Percentiles rank a stretch among this genome's conserved stretches.
Evolutionary conservation across 805 yeast genomes (phyloP).

Genomic region (Sugiyamaella boreocaroliniensis): DNA sequence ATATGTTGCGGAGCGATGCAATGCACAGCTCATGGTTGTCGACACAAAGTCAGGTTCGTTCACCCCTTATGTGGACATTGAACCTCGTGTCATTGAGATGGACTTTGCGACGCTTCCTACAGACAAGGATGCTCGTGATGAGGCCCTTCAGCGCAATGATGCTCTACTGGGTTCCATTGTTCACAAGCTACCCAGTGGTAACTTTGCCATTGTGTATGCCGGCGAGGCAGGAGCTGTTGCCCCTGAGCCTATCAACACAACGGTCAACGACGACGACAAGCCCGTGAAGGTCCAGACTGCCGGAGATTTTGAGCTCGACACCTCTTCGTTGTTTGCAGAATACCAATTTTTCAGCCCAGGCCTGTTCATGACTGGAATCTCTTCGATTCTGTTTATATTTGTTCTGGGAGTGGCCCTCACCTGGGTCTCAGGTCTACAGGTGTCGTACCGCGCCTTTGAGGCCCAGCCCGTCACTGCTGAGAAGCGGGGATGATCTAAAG

Average conservation of each 20-base stretch:
- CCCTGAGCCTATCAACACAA: slow-evolving; percentile 5
- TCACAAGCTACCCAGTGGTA: slow-evolving; percentile 28
- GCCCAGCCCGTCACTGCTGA: slow-evolving; percentile 8
- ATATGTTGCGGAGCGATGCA: slow-evolving; percentile 44
- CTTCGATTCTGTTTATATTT: slow-evolving; percentile 51
- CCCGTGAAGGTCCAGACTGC: slow-evolving; percentile 1
- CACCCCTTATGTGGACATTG: slow-evolving; percentile 55
- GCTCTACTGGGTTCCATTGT: slow-evolving; percentile 26
- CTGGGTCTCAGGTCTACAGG: slow-evolving; percentile 66
- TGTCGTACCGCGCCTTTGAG: slow-evolving; percentile 78
- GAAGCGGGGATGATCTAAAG: slow-evolving; percentile 2
- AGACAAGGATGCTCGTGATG: slow-evolving; percentile 2
- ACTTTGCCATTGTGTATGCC: slow-evolving; percentile 31
- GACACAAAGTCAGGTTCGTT: slow-evolving; percentile 38
- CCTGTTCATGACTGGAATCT: slow-evolving; percentile 66
- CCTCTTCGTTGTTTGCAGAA: slow-evolving; percentile 44
- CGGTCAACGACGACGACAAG: slow-evolving; percentile 9
- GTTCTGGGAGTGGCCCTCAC: slow-evolving; percentile 56
- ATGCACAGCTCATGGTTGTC: slow-evolving; percentile 41
- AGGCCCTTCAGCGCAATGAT: slow-evolving; percentile 18
- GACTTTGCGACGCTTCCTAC: slow-evolving; percentile 47
- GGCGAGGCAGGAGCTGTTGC: slow-evolving; percentile 3
- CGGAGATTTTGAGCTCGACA: slow-evolving; percentile 1
- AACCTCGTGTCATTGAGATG: slow-evolving; percentile 55
- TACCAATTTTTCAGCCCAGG: slow-evolving; percentile 77